Conservation (phyloP, 164 flowering plant species). For the Tinospora cordifolia region DNA sequence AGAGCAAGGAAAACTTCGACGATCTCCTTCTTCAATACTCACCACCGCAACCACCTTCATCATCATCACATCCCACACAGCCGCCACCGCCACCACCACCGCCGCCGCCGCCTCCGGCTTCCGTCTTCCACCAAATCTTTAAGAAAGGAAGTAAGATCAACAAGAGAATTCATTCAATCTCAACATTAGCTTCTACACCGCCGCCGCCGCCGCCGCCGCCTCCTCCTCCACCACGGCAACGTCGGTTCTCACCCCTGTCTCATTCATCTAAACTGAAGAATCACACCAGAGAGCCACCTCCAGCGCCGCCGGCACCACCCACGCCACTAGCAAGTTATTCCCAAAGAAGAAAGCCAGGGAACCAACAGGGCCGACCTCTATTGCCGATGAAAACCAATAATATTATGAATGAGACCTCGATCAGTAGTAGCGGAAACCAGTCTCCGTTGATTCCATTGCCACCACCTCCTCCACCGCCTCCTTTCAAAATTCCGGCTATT, state of each 20-base stretch:
- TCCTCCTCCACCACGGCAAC: conserved; percentile 15
- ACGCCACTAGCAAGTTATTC: conserved; percentile 6
- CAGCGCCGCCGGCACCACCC: conserved; percentile 19
- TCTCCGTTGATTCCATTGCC: conserved; percentile 52
- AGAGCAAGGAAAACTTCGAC: conserved; percentile 23
- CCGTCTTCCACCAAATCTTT: conserved; percentile 27
- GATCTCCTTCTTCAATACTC: conserved; percentile 15
- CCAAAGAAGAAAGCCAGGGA: conserved; percentile 10
- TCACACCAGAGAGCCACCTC: conserved; percentile 14
- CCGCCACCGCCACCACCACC: conserved; percentile 44
- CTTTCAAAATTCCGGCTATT: conserved; percentile 40
- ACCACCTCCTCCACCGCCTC: conserved; percentile 69
- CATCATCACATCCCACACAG: conserved; percentile 10
- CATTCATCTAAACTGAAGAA: conserved; percentile 23
- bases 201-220: conserved; percentile 18
- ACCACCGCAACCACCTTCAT: conserved; percentile 24
- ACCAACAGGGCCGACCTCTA: conserved; percentile 45
- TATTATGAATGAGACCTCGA: conserved; percentile 21
- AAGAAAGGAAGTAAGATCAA: conserved; percentile 26
- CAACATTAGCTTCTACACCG: conserved; percentile 19
- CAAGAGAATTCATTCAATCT: conserved; percentile 20
- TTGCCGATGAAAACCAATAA: conserved; percentile 33
- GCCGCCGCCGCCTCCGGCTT: conserved; percentile 39
- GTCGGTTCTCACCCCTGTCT: conserved; percentile 35
- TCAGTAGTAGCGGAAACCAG: conserved; percentile 25